Base-by-base conservation (phyloP, 2,329 filamentous ascomycete genomes). In the Beauveria asiatica region DNA sequence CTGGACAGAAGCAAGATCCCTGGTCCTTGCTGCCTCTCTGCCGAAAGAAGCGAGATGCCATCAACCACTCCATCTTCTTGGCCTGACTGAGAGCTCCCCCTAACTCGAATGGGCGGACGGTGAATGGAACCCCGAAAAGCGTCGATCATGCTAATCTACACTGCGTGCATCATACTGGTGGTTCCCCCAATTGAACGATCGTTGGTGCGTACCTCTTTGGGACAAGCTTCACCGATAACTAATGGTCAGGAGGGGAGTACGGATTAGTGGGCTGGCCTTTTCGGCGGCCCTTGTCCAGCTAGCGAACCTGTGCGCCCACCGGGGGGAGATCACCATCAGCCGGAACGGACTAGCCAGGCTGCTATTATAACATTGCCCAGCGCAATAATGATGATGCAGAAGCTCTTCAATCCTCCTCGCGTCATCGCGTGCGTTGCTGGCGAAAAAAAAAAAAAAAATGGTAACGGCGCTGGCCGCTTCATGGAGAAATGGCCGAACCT, bases 141-240 rank as follows among this genome's bases (percentile, higher is more conserved):
- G 55, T 41, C 27, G 55, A 58, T 58, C 55, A 49, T 42, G 55
- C 19, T 58, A 58, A 50, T 58, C 55, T 57, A 46, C 55, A 42
- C 55, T 48, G 42, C 30, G 27, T 27, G 37, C 52, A 30, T 30
- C 55, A 51, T n/a, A n/a, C n/a, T n/a, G 30, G 30, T 30, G 27
- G 19, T 21, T 13, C 42, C 45, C n/a, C 45, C 55, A 48, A 16
- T 27, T 25, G 11, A 44, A 33, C 21, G 11, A 44, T 19, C 21
- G 17, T 57, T 57, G 17, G 45, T 57, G 55, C 8, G 55, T 57
- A 42, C 55, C 45, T 42, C 27, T 50, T 57, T 50, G 33, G 55
- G 55, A 23, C 19, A 57, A 50, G 55, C 54, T 17, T 46, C 33
- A 19, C 7, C 19, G 45, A 21, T n/a, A 25, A 30, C 25, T 57